Percentiles rank a stretch among this genome's conserved stretches.
Conservation (phyloP, 768 basidiomycete genomes). For the Lactarius evosmus region DNA sequence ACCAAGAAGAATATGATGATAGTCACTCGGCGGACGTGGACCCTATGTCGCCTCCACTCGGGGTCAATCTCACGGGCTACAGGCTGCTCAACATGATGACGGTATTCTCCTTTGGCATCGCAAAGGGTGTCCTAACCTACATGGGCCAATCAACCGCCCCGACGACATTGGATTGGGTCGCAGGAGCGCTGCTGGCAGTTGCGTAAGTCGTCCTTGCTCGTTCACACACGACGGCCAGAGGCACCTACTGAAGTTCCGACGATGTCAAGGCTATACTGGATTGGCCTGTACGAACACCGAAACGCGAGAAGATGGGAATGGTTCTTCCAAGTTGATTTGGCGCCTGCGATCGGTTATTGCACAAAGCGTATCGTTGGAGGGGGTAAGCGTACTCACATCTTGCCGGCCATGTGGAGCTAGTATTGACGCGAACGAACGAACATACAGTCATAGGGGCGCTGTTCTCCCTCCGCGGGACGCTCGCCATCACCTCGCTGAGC, state of each 20-base stretch:
- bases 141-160: conserved; percentile 4
- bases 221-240: background rate
- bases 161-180: conserved; percentile 15
- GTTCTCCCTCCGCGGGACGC: conserved; percentile 4
- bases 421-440: background rate
- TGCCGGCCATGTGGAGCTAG: no score
- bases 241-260: background rate
- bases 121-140: conserved; percentile 12
- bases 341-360: conserved; percentile 2
- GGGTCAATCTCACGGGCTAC: conserved; percentile 14
- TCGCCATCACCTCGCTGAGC: conserved; percentile 6
- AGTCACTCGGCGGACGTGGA: background rate
- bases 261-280: conserved; percentile 11
- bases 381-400: conserved; percentile 4
- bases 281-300: conserved; percentile 5
- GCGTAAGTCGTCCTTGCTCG: background rate
- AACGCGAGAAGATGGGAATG: background rate
- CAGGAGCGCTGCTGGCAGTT: conserved; percentile 7
- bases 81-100: conserved; percentile 11
- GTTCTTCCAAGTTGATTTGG: conserved; percentile 17
- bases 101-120: background rate
- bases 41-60: background rate
- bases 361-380: conserved; percentile 12
- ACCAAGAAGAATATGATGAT: background rate
- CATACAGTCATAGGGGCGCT: background rate